These are phyloP conservation scores for Aleurites moluccanus DNA, from an alignment of 441 rosid species.

Conservation along the genomic window DNA sequence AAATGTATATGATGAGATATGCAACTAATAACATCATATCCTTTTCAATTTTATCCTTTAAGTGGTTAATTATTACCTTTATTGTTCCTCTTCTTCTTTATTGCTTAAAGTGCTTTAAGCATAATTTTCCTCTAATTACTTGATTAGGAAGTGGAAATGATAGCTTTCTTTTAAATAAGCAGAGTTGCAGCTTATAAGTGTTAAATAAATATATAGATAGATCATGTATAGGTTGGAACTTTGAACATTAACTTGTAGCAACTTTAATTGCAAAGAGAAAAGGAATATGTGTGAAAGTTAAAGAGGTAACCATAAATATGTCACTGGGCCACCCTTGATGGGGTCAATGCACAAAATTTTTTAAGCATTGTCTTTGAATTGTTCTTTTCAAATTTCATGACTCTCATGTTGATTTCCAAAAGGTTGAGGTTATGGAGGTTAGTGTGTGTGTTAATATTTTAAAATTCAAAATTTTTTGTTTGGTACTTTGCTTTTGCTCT, in stretches of 20 bases:
- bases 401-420: not conserved
- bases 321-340: slow-evolving; percentile 19
- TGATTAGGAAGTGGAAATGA: not conserved
- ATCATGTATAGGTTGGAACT: slow-evolving; percentile 15
- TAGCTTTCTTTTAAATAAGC: not conserved
- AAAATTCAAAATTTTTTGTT: too few species aligned
- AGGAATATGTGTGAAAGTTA: slow-evolving; percentile 25
- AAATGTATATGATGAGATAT: not conserved
- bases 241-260: slow-evolving; percentile 19
- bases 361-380: too few species aligned
- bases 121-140: not conserved
- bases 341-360: not conserved
- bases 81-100: slow-evolving; percentile 8
- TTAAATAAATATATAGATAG: not conserved
- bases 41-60: slow-evolving; percentile 1
- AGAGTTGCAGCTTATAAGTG: slow-evolving; percentile 1
- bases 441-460: not conserved
- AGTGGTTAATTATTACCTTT: slow-evolving; percentile 4
- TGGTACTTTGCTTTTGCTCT: too few species aligned
- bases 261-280: slow-evolving; percentile 26
- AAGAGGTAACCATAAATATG: slow-evolving; percentile 14
- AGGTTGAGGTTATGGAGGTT: not conserved
- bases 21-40: not conserved
- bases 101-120: slow-evolving; percentile 18
- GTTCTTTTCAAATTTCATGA: too few species aligned